Conservation (phyloP, 495 filamentous ascomycete species). For the Xylaria flabelliformis region DNA sequence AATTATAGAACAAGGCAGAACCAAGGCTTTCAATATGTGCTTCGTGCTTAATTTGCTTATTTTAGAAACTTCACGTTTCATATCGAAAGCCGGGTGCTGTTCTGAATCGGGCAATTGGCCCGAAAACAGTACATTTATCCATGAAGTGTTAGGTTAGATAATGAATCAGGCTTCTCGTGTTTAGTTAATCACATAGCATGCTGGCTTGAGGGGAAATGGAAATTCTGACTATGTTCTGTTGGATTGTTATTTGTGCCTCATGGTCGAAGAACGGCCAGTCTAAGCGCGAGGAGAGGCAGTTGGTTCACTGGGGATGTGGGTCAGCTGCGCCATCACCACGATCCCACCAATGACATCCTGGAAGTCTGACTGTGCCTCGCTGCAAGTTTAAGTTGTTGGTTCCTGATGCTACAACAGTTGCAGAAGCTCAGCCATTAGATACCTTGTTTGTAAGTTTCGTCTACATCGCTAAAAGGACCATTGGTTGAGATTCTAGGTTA, state of each 20-base stretch:
- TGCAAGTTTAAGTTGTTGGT: slow-evolving; percentile 12
- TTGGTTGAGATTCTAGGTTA: not conserved
- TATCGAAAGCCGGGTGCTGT: not conserved
- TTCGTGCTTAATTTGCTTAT: not conserved
- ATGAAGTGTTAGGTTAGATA: not conserved
- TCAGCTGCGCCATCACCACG: not conserved
- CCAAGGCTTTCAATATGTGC: not conserved
- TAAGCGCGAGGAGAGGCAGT: slow-evolving; percentile 8
- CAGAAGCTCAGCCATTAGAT: not conserved
- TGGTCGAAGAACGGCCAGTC: not conserved
- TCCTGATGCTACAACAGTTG: slow-evolving; percentile 7
- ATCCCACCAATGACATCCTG: not conserved
- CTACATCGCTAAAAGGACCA: not conserved
- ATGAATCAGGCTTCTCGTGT: not conserved
- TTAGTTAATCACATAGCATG: not conserved
- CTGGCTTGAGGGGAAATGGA: not conserved
- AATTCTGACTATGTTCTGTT: not conserved
- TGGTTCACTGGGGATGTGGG: slow-evolving; percentile 8
- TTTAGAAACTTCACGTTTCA: not conserved
- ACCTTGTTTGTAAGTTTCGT: not conserved
- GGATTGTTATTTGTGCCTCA: not conserved
- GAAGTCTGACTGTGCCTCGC: slow-evolving; percentile 3
- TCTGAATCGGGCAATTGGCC: not conserved
- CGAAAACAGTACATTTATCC: not conserved
- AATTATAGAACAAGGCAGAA: not conserved